Evolutionary conservation across 495 filamentous ascomycete species (phyloP).

Genomic region (Neurospora discreta): DNA sequence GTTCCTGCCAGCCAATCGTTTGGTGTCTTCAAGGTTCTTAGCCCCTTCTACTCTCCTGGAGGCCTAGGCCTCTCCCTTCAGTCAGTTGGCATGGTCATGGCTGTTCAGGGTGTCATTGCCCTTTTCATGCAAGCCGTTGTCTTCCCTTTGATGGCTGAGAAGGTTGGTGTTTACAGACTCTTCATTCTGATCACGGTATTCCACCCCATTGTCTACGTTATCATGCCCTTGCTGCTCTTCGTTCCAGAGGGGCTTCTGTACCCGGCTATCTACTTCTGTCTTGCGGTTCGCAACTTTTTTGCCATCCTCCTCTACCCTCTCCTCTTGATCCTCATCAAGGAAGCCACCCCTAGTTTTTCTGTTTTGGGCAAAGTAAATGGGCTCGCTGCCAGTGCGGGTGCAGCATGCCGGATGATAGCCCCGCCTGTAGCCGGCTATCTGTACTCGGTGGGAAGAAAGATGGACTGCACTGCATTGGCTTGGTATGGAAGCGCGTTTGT

Average conservation of each 20-base stretch:
- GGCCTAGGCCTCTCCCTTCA: conserved; percentile 64
- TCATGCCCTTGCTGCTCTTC: conserved; percentile 58
- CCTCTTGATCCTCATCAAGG: conserved; percentile 73
- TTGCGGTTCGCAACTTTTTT: conserved; percentile 62
- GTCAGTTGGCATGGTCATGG: conserved; percentile 68
- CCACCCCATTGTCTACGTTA: conserved; percentile 66
- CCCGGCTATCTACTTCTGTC: conserved; percentile 59
- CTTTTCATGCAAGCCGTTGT: conserved; percentile 67
- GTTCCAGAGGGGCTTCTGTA: conserved; percentile 48
- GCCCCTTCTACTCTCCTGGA: conserved; percentile 51
- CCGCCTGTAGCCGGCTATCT: conserved; percentile 66
- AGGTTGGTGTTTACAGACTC: conserved; percentile 61
- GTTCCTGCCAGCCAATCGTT: conserved; percentile 10
- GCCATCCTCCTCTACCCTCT: conserved; percentile 70
- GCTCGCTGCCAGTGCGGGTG: conserved; percentile 66
- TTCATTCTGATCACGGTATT: conserved; percentile 62
- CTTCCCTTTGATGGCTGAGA: conserved; percentile 60
- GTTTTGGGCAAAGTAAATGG: conserved; percentile 73
- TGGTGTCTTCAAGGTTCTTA: conserved; percentile 13
- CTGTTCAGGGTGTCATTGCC: conserved; percentile 66
- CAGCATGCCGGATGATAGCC: conserved; percentile 63
- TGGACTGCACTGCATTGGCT: conserved; percentile 61
- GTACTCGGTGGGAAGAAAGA: conserved; percentile 54
- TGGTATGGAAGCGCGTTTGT: conserved; percentile 71
- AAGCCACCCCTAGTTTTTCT: conserved; percentile 56